Evolutionary conservation across 2,329 filamentous ascomycete species (phyloP).

Genomic region (Alternaria solani): DNA sequence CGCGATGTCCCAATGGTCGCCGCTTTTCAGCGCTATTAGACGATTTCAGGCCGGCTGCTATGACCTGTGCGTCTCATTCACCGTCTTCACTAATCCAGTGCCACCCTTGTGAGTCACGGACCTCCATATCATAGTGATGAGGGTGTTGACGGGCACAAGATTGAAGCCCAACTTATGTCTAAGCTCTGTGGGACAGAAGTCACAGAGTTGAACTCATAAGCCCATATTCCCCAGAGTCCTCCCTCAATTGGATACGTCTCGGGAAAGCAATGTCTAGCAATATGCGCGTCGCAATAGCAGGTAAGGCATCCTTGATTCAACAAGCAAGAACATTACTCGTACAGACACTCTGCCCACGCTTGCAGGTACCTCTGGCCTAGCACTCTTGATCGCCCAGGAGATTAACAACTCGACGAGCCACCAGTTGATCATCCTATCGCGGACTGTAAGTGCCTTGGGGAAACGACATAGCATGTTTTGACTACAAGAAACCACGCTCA

Average conservation of each 20-base stretch:
- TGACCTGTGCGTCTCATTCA: slow-evolving; percentile 27
- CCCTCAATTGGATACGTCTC: neutral
- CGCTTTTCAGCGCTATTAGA: neutral
- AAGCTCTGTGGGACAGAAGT: slow-evolving; percentile 12
- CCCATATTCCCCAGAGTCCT: neutral
- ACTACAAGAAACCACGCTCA: slow-evolving; percentile 18
- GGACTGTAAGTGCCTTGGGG: slow-evolving; percentile 59
- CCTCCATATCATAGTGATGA: slow-evolving; percentile 23
- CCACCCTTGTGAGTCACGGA: slow-evolving; percentile 43
- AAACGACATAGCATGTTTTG: neutral
- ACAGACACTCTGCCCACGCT: neutral
- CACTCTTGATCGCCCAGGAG: slow-evolving; percentile 65
- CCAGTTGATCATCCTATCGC: slow-evolving; percentile 74
- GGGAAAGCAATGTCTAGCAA: slow-evolving; percentile 42
- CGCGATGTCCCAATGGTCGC: slow-evolving; percentile 4
- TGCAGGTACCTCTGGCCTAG: slow-evolving; percentile 65
- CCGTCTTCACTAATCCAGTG: slow-evolving; percentile 26
- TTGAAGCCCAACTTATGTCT: slow-evolving; percentile 12
- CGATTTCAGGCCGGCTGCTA: slow-evolving; percentile 17
- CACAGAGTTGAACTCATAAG: neutral
- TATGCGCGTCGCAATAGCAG: slow-evolving; percentile 69
- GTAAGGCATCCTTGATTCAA: neutral
- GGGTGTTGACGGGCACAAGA: slow-evolving; percentile 11
- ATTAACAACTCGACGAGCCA: slow-evolving; percentile 70
- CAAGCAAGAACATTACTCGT: neutral